Base-by-base conservation (phyloP, 2,329 filamentous ascomycete genomes). In the Geosmithia morbida region DNA sequence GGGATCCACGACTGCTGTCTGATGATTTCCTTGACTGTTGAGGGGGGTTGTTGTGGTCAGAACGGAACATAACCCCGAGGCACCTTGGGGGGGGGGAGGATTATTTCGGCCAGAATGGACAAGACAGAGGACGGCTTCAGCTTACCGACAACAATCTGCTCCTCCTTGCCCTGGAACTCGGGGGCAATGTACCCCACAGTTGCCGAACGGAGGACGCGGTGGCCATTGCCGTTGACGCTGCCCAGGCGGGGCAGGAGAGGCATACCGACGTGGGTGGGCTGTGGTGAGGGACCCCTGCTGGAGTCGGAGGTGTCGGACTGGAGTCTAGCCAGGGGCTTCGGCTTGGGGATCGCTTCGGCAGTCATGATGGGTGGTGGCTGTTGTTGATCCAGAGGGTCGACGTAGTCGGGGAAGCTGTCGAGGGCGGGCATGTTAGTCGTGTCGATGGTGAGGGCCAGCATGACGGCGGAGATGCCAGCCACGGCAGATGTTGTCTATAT, bases 111-210 rank as follows among this genome's bases (percentile, higher is more conserved):
- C n/a, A n/a, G n/a, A n/a, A n/a, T n/a, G n/a, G n/a, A n/a, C n/a
- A n/a, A n/a, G 19, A 44, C n/a, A 18, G 13, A 2, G 26, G 16
- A 14, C 14, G 37, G 18, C 10, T 17, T 29, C 10, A 19, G 26
- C 10, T 17, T 63, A 85, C 81, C 81, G 60, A 81, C 70, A 61
- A 85, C 77, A 81, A 95, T 94, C 72, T 98, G 92, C 62, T 87
- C 81, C 53, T 81, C 74, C 70, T 94, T 96, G 62, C 90, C 92
- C 63, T 87, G 82, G 61, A 98, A 98, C 52, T 88, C 87, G 44
- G 90, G 88, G 20, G 92, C 89, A 53, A 94, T 83, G 69, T 98
- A 98, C 59, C 92, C 92, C 39, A 94, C 84, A 29, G 89, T 92
- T 55, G 87, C 84, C 54, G 92, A 92, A 18, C 88, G 86, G 49